Conservation (phyloP, 345 rosid genomes). For the Citrus australasica region DNA sequence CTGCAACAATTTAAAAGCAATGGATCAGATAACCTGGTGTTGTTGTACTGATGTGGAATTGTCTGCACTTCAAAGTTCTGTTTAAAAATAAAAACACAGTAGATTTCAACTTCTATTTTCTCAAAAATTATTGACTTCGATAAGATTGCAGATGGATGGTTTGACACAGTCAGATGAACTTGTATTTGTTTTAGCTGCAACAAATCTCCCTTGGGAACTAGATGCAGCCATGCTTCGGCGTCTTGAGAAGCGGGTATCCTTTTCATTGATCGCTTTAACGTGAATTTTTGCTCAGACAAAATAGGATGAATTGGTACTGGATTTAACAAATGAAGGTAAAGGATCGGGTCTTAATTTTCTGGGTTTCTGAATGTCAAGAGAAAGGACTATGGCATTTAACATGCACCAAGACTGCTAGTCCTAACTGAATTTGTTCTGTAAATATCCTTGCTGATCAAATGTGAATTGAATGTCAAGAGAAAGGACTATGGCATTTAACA, state of each 20-base stretch:
- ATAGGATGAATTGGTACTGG: neutral
- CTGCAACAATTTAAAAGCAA: neutral
- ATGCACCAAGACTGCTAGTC: neutral
- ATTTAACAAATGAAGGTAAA: neutral
- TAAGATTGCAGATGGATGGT: constrained; percentile 91
- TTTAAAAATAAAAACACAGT: neutral
- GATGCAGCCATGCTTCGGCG: constrained; percentile 99
- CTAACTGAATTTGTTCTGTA: neutral
- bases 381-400: neutral
- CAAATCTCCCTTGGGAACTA: constrained; percentile 97
- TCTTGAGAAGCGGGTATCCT: constrained; percentile 97
- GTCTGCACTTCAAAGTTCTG: neutral
- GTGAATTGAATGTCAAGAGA: neutral
- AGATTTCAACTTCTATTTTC: neutral
- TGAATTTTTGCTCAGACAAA: neutral
- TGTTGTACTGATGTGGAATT: neutral
- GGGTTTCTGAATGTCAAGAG: neutral
- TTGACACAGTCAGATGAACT: constrained; percentile 77
- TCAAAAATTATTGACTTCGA: constrained; percentile 17
- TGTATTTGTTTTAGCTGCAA: constrained; percentile 94
- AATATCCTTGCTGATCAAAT: neutral
- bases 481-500: neutral
- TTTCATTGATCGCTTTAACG: neutral
- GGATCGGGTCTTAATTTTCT: neutral
- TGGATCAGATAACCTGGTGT: neutral